A percentile compares a stretch with the other conserved stretches of the same genome.
Evolutionary conservation across 2,329 filamentous ascomycete species (phyloP).

Genomic region (Botryotinia narcissicola): DNA sequence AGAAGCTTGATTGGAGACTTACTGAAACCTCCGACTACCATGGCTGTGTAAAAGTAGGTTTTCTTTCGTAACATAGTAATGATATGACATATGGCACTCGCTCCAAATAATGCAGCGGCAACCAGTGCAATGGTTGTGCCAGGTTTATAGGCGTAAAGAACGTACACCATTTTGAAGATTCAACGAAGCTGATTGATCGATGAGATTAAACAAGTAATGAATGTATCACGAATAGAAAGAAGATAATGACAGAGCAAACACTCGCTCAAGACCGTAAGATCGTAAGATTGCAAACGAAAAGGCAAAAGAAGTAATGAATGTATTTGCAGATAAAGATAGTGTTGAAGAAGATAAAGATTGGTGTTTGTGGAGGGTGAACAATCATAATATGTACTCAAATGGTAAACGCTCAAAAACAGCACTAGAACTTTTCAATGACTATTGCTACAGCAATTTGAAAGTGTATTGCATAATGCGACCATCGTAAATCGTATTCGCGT

Average conservation of each 20-base stretch:
- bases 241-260: neutral
- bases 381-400: neutral
- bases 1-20: neutral
- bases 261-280: neutral
- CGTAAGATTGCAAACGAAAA: neutral
- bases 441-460: neutral
- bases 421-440: neutral
- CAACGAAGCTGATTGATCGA: neutral
- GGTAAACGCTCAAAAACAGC: neutral
- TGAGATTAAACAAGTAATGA: neutral
- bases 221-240: neutral
- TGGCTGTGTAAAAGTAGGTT: conserved; percentile 2
- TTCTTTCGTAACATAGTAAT: neutral
- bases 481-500: neutral
- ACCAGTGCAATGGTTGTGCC: neutral
- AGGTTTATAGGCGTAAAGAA: neutral
- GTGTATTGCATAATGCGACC: neutral
- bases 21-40: neutral
- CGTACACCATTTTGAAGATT: neutral
- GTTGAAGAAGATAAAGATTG: too few species aligned
- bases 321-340: neutral
- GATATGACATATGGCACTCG: neutral
- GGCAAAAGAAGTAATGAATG: neutral
- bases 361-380: neutral
- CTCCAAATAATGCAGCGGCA: neutral